Evolutionary conservation across 768 basidiomycete genomes (phyloP).

Genomic region (Cystofilobasidium bisporidii): DNA sequence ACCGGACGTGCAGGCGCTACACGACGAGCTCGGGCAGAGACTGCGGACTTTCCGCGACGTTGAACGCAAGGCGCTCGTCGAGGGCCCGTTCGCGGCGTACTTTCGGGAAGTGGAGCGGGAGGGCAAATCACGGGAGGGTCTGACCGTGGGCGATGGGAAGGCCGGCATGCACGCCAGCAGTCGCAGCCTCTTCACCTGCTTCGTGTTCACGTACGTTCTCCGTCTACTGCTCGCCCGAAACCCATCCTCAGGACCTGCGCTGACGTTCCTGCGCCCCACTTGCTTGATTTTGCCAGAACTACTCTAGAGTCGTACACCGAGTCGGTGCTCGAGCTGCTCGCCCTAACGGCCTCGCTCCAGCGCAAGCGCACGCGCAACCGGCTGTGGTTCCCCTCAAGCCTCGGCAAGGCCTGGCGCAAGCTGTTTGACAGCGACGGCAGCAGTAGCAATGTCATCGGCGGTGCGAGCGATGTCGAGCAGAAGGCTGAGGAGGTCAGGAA

Average conservation of each 20-base stretch:
- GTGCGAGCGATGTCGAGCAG: constrained; percentile 16
- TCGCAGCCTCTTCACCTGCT: constrained; percentile 44
- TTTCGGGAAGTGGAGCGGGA: constrained; percentile 36
- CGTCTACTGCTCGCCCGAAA: neutral
- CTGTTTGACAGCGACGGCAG: constrained; percentile 7
- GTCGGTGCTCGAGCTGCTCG: constrained; percentile 41
- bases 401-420: constrained; percentile 40
- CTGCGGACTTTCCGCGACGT: constrained; percentile 31
- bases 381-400: constrained; percentile 49
- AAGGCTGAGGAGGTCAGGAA: constrained; percentile 5
- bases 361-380: constrained; percentile 42
- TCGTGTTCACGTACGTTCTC: constrained; percentile 43
- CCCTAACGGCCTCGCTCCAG: constrained; percentile 41
- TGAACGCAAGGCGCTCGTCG: constrained; percentile 42
- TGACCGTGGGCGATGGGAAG: too few relatives aligned
- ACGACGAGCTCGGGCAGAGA: constrained; percentile 28
- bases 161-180: neutral
- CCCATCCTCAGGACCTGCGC: neutral
- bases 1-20: constrained; percentile 28
- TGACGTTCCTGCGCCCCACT: neutral
- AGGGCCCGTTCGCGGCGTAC: constrained; percentile 43
- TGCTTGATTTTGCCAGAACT: neutral
- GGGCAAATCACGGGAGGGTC: neutral
- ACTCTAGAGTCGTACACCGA: constrained; percentile 37
- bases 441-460: neutral